Evolutionary conservation across 208 protist species (phyloP), one percentile per base, ranked within the genome.

Genomic region (Spongospora subterranea): DNA sequence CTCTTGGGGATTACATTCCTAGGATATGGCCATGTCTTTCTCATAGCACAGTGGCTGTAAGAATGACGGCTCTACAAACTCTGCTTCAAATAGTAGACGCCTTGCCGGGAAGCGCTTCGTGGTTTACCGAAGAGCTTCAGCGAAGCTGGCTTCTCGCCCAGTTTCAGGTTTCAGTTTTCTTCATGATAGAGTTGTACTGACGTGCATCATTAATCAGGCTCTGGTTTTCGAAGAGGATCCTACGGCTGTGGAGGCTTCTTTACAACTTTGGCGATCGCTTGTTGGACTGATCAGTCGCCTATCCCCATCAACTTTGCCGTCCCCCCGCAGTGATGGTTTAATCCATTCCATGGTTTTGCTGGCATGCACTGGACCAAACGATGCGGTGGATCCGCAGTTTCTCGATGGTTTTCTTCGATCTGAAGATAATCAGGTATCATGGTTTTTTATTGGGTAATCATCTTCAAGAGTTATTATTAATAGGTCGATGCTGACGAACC

Each of bases 81-180:
- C 40, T 82, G 71, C 71, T 6, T 40, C 6, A 43, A n/a, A 82
- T 82, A 20, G 71, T n/a, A 39, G 35, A 6, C 35, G 17, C n/a
- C n/a, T 82, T n/a, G n/a, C 6, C 6, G 35, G 35, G 35, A 6
- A 13, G 13, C 35, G 13, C 6, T 6, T 82, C 71, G 6, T 82
- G 71, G 71, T 43, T 82, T 35, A 35, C n/a, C 35, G 17, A 6
- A 45, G 6, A 6, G 6, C 71, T 82, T 20, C 17, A 17, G 6
- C 40, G 6, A 6, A 35, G 17, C 17, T 82, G 71, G 71, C 71
- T 82, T 35, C n/a, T 6, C 13, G n/a, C 40, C n/a, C 71, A 82
- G 71, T 82, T 82, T n/a, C 71, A 82, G 35, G 71, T 82, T 40
- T 60, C 50, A 60, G 6, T 60, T 60, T 60, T 60, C 24, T 24